A percentile compares a stretch with the other conserved stretches of the same genome.
phyloP scores from a whole-genome alignment of 2,329 filamentous ascomycete species.

The Aureobasidium melanogenum region DNA sequence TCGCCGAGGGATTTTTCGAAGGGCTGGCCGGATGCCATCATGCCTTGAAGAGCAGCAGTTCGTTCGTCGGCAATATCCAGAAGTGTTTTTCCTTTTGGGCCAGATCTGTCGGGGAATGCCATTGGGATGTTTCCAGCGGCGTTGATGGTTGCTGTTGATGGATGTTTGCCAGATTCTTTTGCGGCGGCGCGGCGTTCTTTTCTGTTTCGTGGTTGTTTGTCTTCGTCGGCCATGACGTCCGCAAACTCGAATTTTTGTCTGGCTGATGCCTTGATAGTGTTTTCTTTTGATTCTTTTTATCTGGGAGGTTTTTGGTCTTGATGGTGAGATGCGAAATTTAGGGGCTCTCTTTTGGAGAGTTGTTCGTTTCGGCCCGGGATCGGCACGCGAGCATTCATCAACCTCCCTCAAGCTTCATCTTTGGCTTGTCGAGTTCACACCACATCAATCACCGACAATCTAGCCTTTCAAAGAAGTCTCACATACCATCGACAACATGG shows the following conservation, averaged over 20 bases:
- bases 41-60: slow-evolving; percentile 25
- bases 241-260: too few species aligned
- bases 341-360: not conserved
- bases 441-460: not conserved
- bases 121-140: slow-evolving; percentile 50
- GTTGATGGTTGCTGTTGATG: slow-evolving; percentile 28
- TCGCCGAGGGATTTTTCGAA: slow-evolving; percentile 36
- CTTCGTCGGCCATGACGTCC: slow-evolving; percentile 8
- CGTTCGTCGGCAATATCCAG: slow-evolving; percentile 62
- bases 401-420: not conserved
- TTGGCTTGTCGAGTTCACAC: not conserved
- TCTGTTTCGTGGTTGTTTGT: slow-evolving; percentile 31
- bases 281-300: not conserved
- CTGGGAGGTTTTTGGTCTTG: not conserved
- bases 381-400: not conserved
- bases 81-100: slow-evolving; percentile 57
- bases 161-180: slow-evolving; percentile 27
- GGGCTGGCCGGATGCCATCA: slow-evolving; percentile 38
- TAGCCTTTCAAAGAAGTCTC: not conserved
- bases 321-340: not conserved
- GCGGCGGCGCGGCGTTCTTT: slow-evolving; percentile 36
- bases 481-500: not conserved
- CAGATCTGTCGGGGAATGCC: slow-evolving; percentile 59
- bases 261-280: too few species aligned
- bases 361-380: slow-evolving; percentile 8